Conservation (phyloP, 495 filamentous ascomycete species). For the Rhizodiscina lignyota region DNA sequence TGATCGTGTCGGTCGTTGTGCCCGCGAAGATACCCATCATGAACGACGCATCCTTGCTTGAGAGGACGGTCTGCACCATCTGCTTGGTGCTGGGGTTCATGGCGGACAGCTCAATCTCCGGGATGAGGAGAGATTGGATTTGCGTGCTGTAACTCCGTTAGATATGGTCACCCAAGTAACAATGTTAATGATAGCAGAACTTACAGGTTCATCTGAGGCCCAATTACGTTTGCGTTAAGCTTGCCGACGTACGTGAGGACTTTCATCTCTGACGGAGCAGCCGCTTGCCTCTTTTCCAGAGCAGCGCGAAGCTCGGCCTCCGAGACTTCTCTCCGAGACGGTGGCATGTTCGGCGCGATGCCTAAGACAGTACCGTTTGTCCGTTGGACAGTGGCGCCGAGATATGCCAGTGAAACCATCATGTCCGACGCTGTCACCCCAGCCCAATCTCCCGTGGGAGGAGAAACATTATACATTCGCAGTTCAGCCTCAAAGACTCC, state of each 20-base stretch:
- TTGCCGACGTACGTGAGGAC: slow-evolving; percentile 16
- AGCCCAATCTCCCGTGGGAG: slow-evolving; percentile 37
- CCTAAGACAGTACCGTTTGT: slow-evolving; percentile 6
- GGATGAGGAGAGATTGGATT: slow-evolving; percentile 44
- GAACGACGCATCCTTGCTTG: slow-evolving; percentile 48
- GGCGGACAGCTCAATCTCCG: slow-evolving; percentile 41
- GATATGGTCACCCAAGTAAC: not conserved
- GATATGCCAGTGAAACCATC: slow-evolving; percentile 39
- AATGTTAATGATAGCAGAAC: slow-evolving; percentile 1
- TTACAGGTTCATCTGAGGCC: slow-evolving; percentile 15
- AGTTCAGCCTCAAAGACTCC: slow-evolving; percentile 58
- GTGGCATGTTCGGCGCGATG: slow-evolving; percentile 16
- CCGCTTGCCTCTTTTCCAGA: slow-evolving; percentile 2
- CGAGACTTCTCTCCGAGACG: not conserved
- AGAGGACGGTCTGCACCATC: slow-evolving; percentile 40
- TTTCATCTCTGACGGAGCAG: slow-evolving; percentile 7
- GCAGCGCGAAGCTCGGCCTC: slow-evolving; percentile 7
- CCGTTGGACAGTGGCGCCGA: slow-evolving; percentile 34
- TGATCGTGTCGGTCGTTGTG: slow-evolving; percentile 22
- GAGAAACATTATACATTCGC: slow-evolving; percentile 45
- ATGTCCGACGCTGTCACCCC: slow-evolving; percentile 37
- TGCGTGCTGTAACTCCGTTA: slow-evolving; percentile 16
- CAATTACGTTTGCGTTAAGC: slow-evolving; percentile 16
- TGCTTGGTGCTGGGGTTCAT: slow-evolving; percentile 22
- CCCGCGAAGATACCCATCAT: slow-evolving; percentile 50